Base-by-base conservation (phyloP, 179 eudicot species). In the Corrigiola litoralis region DNA sequence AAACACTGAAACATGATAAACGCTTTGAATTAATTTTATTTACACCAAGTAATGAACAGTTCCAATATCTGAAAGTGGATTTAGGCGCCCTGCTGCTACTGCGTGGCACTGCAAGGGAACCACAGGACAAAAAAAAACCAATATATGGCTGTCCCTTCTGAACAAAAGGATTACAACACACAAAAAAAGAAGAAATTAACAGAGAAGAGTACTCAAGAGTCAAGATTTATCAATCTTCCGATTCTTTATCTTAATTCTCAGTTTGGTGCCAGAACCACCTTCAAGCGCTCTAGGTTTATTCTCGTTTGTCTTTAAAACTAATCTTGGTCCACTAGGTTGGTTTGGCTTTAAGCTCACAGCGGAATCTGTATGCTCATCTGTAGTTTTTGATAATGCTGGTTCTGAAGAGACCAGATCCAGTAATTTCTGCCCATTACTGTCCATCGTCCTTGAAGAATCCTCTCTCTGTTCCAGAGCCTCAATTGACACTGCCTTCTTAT, bases 201-300 rank as follows among this genome's bases (percentile, higher is more conserved):
- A 20, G 42, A 47, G 11, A n/a, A n/a, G n/a, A n/a, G n/a, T 18
- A n/a, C n/a, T n/a, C n/a, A n/a, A n/a, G n/a, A n/a, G n/a, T 42
- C 32, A 56, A 33, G 69, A 54, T 58, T 72, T 69, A 54, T 72
- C 73, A 67, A 68, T 65, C 73, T 54, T 77, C 68, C 82, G 72
- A 48, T 79, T 83, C 68, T 82, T 86, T 37, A 88, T 70, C 71
- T 79, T 88, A 28, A 88, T 88, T 63, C 77, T 80, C 47, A 86
- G 42, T 72, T 82, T 88, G 47, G 61, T 83, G 36, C 88, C 66
- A 24, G 88, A 53, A 57, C 76, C 67, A 50, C 71, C 77, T 69
- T 59, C 85, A 2, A 79, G 50, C 14, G 75, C 71, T 55, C 55
- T 78, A 13, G 73, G 70, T 50, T 63, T 78, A 31, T 33, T 55